A percentile compares a stretch with the other conserved stretches of the same genome.
Evolutionary conservation across 164 flowering plant species (phyloP).

Genomic region (Liquidambar formosana): DNA sequence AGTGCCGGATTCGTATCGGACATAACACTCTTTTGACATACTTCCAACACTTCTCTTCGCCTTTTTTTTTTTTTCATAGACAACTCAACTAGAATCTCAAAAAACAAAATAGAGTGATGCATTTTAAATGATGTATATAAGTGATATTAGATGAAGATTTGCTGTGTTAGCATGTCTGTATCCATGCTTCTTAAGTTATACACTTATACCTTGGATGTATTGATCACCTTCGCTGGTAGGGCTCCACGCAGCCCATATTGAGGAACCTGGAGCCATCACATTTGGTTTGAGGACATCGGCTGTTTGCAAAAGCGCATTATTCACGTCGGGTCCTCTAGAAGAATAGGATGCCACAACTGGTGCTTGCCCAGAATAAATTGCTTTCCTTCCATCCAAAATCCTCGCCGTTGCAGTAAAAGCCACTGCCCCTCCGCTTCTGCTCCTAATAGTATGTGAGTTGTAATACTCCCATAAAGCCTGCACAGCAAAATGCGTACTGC

Average conservation of each 20-base stretch:
- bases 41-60: too few relatives aligned
- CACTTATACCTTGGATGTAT: too few relatives aligned
- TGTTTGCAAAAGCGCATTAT: conserved; percentile 47
- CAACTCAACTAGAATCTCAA: too few relatives aligned
- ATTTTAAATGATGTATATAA: too few relatives aligned
- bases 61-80: too few relatives aligned
- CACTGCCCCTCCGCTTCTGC: conserved; percentile 35
- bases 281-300: conserved; percentile 67
- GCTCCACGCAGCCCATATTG: conserved; percentile 71
- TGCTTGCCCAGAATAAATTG: conserved; percentile 40
- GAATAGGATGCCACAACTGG: conserved; percentile 61
- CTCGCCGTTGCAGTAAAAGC: conserved; percentile 46
- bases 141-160: too few relatives aligned
- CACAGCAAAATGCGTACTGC: conserved; percentile 3
- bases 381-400: conserved; percentile 53
- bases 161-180: too few relatives aligned
- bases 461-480: conserved; percentile 61
- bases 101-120: too few relatives aligned
- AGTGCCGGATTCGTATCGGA: too few relatives aligned
- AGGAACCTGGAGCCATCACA: conserved; percentile 66
- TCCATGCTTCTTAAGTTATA: too few relatives aligned
- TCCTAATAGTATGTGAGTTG: conserved; percentile 38
- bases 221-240: conserved; percentile 52
- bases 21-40: too few relatives aligned
- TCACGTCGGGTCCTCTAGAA: conserved; percentile 65